Evolutionary conservation across 2,329 filamentous ascomycete species (phyloP).

Genomic region (Fusarium sp.): DNA sequence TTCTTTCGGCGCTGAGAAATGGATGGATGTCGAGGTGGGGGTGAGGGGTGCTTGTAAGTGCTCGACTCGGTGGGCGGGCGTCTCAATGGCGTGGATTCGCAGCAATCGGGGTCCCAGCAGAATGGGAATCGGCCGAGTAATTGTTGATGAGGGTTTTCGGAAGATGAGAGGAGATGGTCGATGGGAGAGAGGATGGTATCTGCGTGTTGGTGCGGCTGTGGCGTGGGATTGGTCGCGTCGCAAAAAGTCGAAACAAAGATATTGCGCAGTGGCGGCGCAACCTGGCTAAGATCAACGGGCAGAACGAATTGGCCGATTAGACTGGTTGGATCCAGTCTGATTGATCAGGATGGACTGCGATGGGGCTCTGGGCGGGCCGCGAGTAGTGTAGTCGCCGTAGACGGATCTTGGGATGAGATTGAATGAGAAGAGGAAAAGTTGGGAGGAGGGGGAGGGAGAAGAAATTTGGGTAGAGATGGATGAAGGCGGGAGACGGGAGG

Average conservation of each 20-base stretch:
- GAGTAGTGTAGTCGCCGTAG: slow-evolving; percentile 10
- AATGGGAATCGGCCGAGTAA: slow-evolving; percentile 6
- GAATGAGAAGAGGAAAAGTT: slow-evolving; percentile 10
- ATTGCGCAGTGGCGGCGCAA: slow-evolving; percentile 39
- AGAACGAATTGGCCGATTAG: slow-evolving; percentile 21
- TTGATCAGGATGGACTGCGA: slow-evolving; percentile 26
- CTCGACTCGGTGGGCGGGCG: slow-evolving; percentile 19
- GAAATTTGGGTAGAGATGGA: neutral
- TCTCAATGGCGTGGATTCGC: slow-evolving; percentile 11
- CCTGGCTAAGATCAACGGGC: slow-evolving; percentile 27
- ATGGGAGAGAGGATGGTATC: slow-evolving; percentile 12
- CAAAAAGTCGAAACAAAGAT: slow-evolving; percentile 38
- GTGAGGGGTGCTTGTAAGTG: slow-evolving; percentile 41
- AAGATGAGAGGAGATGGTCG: neutral
- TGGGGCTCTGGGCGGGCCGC: slow-evolving; percentile 11
- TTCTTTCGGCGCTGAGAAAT: slow-evolving; percentile 21
- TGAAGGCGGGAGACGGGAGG: slow-evolving; percentile 9
- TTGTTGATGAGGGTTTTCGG: neutral
- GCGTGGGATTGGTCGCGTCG: slow-evolving; percentile 33
- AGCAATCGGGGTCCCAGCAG: neutral
- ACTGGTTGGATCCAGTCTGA: slow-evolving; percentile 23
- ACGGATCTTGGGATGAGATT: slow-evolving; percentile 6
- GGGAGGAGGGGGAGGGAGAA: slow-evolving; percentile 1
- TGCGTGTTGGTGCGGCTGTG: slow-evolving; percentile 29
- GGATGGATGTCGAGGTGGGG: slow-evolving; percentile 27